phyloP scores from a whole-genome alignment of 2,329 filamentous ascomycete genomes.

The Colletotrichum sojae region DNA sequence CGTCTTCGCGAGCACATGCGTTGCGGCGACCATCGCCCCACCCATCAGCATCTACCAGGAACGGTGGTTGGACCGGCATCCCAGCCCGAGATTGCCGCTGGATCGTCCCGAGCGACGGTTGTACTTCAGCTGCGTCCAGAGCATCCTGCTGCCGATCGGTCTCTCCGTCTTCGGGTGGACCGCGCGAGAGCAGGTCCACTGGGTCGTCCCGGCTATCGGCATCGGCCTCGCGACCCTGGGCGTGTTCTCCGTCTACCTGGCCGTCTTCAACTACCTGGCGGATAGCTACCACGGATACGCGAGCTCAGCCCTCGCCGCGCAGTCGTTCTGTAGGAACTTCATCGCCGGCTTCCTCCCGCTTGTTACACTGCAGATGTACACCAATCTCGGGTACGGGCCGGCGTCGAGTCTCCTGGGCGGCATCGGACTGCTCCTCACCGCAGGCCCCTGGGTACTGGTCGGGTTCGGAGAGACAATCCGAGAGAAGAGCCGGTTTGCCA shows the following conservation, averaged over 20 bases:
- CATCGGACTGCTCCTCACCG: slow-evolving; percentile 76
- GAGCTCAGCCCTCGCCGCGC: slow-evolving; percentile 82
- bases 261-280: slow-evolving; percentile 64
- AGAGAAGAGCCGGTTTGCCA: slow-evolving; percentile 82
- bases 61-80: slow-evolving; percentile 41
- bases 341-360: slow-evolving; percentile 86
- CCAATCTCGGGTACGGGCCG: slow-evolving; percentile 75
- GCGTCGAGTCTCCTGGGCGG: slow-evolving; percentile 84
- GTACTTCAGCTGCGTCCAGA: slow-evolving; percentile 72
- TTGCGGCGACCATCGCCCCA: slow-evolving; percentile 68
- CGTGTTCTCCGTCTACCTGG: slow-evolving; percentile 71
- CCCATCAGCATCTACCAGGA: slow-evolving; percentile 81
- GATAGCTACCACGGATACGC: slow-evolving; percentile 62
- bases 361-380: slow-evolving; percentile 80
- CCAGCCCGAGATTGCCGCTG: slow-evolving; percentile 54
- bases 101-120: slow-evolving; percentile 81
- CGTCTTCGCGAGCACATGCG: slow-evolving; percentile 8
- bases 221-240: slow-evolving; percentile 72
- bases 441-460: slow-evolving; percentile 87
- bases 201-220: slow-evolving; percentile 68
- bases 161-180: slow-evolving; percentile 74
- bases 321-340: slow-evolving; percentile 89
- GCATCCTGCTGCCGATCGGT: slow-evolving; percentile 66
- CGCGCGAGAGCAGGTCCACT: slow-evolving; percentile 61
- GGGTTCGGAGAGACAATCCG: slow-evolving; percentile 84